Percentiles rank a stretch among this genome's conserved stretches.
phyloP scores from a whole-genome alignment of 805 yeast genomes.

The Blastobotrys robertii region DNA sequence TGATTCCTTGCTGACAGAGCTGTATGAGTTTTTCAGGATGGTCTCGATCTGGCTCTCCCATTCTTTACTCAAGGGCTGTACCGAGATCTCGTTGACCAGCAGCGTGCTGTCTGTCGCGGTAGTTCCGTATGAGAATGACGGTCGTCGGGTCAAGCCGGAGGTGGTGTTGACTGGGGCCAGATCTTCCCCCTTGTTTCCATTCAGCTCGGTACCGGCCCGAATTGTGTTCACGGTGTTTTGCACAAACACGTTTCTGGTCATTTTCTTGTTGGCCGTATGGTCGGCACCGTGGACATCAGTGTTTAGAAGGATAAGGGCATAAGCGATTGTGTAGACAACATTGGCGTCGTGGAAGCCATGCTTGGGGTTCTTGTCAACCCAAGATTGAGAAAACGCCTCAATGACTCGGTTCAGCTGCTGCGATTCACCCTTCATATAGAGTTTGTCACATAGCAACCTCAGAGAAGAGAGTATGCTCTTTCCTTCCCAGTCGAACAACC shows the following conservation, averaged over 20 bases:
- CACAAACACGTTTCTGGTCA: constrained; percentile 37
- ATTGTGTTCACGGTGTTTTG: constrained; percentile 43
- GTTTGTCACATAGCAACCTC: constrained; percentile 47
- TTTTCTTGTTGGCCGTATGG: constrained; percentile 22
- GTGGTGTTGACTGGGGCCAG: background rate
- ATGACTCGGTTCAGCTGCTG: constrained; percentile 70
- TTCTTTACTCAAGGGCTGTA: constrained; percentile 11
- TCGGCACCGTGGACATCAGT: constrained; percentile 63
- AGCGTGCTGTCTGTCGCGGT: constrained; percentile 9
- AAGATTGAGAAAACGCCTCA: constrained; percentile 56
- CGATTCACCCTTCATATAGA: constrained; percentile 76
- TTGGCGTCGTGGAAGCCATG: constrained; percentile 42
- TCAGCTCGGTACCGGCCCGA: constrained; percentile 5
- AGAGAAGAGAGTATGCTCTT: constrained; percentile 48
- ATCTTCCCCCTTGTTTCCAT: background rate
- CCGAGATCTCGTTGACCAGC: constrained; percentile 10
- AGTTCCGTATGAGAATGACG: background rate
- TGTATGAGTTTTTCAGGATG: constrained; percentile 17
- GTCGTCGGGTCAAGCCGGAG: background rate
- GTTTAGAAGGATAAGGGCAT: constrained; percentile 61
- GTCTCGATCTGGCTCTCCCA: constrained; percentile 20
- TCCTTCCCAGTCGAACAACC: constrained; percentile 35
- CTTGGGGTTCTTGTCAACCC: constrained; percentile 40
- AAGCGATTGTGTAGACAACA: constrained; percentile 61
- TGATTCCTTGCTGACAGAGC: constrained; percentile 20